A percentile compares a stretch with the other conserved stretches of the same genome.
Conservation (phyloP, 2,329 filamentous ascomycete genomes). For the Pestalotiopsis sp. region DNA sequence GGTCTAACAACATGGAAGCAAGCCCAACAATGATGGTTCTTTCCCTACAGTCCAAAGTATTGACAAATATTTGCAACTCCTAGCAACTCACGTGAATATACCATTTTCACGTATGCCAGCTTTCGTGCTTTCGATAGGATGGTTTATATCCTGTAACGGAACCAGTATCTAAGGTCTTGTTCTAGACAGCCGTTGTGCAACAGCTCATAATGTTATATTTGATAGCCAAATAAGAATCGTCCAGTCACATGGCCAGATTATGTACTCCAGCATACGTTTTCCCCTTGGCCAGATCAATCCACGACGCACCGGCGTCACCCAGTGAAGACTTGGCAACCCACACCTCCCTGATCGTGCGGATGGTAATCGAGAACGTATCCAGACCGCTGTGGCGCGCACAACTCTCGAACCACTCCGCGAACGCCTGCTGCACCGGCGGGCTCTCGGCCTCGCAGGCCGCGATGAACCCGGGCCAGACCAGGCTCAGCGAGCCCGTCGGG, state of each 20-base stretch:
- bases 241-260: background rate
- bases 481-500: constrained; percentile 31
- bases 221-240: too few species aligned
- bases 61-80: too few species aligned
- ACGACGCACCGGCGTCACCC: background rate
- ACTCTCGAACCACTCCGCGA: constrained; percentile 35
- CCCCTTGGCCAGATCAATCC: constrained; percentile 10
- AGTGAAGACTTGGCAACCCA: constrained; percentile 30
- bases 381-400: constrained; percentile 33
- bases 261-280: background rate
- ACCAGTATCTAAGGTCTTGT: too few species aligned
- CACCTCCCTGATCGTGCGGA: constrained; percentile 27
- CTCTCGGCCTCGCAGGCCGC: constrained; percentile 40
- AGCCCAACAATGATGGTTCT: too few species aligned
- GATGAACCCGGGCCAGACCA: constrained; percentile 42
- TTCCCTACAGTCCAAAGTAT: too few species aligned
- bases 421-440: constrained; percentile 30
- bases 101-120: too few species aligned
- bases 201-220: too few species aligned
- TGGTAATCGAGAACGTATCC: constrained; percentile 31
- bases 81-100: too few species aligned
- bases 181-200: too few species aligned
- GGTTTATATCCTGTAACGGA: too few species aligned
- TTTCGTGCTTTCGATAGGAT: too few species aligned
- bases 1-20: too few species aligned